Evolutionary conservation across 2,329 filamentous ascomycete species (phyloP).

Genomic region (Exophiala oligosperma): DNA sequence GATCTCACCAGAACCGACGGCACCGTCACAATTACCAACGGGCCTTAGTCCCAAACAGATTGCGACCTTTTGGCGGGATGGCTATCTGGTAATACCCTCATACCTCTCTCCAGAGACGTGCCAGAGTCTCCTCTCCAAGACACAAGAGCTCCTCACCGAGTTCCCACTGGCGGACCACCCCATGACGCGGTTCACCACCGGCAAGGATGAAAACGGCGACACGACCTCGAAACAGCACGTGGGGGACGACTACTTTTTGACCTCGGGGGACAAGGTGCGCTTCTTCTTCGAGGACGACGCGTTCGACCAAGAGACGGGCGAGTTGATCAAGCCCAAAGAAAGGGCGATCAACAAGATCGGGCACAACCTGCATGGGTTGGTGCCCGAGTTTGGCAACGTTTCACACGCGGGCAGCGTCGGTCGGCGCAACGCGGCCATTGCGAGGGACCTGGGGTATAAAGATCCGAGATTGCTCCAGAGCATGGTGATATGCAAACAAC

Average conservation of each 20-base stretch:
- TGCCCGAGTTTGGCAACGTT: constrained; percentile 62
- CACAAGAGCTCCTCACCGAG: constrained; percentile 68
- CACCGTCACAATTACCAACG: constrained; percentile 2
- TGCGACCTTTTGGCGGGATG: constrained; percentile 65
- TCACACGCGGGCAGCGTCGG: constrained; percentile 48
- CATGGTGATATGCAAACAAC: constrained; percentile 99
- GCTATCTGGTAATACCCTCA: constrained; percentile 83
- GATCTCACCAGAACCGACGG: constrained; percentile 18
- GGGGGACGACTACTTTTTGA: constrained; percentile 91
- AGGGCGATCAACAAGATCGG: constrained; percentile 88
- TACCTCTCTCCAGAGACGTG: constrained; percentile 55
- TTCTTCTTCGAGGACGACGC: constrained; percentile 99
- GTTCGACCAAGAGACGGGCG: constrained; percentile 62
- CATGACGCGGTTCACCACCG: constrained; percentile 91
- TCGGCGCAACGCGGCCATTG: constrained; percentile 61
- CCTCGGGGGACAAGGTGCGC: constrained; percentile 83
- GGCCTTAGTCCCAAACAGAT: constrained; percentile 29
- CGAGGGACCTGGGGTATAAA: constrained; percentile 67
- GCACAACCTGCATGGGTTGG: constrained; percentile 71
- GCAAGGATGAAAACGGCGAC: constrained; percentile 61
- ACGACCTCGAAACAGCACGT: constrained; percentile 61
- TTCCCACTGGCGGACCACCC: constrained; percentile 84
- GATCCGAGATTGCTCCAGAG: constrained; percentile 83
- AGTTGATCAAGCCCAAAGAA: constrained; percentile 74
- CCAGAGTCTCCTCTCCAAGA: constrained; percentile 69